These are phyloP conservation scores for Colletotrichum sp. DNA, from an alignment of 2,329 filamentous ascomycete genomes.

Conservation along the genomic window DNA sequence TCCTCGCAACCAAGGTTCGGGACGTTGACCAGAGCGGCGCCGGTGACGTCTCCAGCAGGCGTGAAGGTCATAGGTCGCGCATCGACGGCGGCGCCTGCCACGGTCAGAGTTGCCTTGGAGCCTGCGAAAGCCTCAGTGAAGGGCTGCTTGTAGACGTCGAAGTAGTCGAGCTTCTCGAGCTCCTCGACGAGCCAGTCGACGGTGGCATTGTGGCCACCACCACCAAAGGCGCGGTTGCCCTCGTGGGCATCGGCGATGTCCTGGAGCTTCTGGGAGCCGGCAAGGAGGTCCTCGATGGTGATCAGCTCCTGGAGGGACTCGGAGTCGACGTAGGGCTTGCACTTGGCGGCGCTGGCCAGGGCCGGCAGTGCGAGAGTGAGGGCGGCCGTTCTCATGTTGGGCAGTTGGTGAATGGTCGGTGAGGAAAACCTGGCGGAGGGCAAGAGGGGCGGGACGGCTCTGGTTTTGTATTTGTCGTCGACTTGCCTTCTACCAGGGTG, in stretches of 20 bases:
- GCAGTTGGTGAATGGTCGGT: neutral
- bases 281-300: constrained; percentile 44
- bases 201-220: constrained; percentile 50
- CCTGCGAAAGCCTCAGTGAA: constrained; percentile 44
- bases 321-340: constrained; percentile 40
- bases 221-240: constrained; percentile 49
- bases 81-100: constrained; percentile 32
- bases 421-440: neutral
- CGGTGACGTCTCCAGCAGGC: constrained; percentile 47
- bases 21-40: constrained; percentile 48
- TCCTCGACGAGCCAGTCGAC: constrained; percentile 49
- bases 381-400: constrained; percentile 24
- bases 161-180: constrained; percentile 42
- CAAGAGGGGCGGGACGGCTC: rapidly evolving
- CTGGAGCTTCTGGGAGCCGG: constrained; percentile 49
- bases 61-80: constrained; percentile 51
- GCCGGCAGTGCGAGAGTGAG: constrained; percentile 29
- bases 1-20: constrained; percentile 58
- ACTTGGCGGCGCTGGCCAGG: constrained; percentile 26
- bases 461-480: neutral
- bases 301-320: constrained; percentile 43
- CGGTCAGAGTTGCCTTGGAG: constrained; percentile 32
- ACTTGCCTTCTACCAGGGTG: neutral
- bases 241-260: constrained; percentile 46
- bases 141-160: constrained; percentile 48